Evolutionary conservation across 345 rosid genomes (phyloP).

Genomic region (Ceriops tagal): DNA sequence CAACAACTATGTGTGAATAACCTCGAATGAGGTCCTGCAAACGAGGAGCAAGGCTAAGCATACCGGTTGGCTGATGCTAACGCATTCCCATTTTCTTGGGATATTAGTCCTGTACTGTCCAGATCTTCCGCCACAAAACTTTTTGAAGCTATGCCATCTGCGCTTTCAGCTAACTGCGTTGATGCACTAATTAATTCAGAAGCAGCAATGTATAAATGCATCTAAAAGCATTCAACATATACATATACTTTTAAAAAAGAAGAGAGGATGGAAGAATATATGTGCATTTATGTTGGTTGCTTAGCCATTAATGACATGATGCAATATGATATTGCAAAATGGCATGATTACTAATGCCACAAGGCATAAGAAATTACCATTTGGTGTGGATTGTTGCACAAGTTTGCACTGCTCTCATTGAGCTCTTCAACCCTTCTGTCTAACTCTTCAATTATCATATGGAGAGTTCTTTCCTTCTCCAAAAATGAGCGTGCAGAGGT

Average conservation of each 20-base stretch:
- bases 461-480: slow-evolving; percentile 57
- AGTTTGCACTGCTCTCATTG: slow-evolving; percentile 26
- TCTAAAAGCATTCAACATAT: no score
- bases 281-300: no score
- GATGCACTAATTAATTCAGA: not conserved
- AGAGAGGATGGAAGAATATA: no score
- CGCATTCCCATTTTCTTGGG: slow-evolving; percentile 22
- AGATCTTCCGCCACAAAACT: slow-evolving; percentile 20
- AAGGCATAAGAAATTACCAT: slow-evolving; percentile 28
- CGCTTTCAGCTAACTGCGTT: slow-evolving; percentile 30
- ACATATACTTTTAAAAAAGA: no score
- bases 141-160: slow-evolving; percentile 11
- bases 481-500: slow-evolving; percentile 47
- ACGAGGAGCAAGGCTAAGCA: slow-evolving; percentile 8
- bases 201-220: not conserved
- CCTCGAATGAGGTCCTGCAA: not conserved
- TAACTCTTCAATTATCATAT: slow-evolving; percentile 49
- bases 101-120: slow-evolving; percentile 6
- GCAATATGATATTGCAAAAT: not conserved
- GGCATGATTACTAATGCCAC: not conserved
- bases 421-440: slow-evolving; percentile 49
- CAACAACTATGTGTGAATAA: not conserved
- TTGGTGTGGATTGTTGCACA: slow-evolving; percentile 17
- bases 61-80: slow-evolving; percentile 37
- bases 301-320: not conserved